A percentile compares a stretch with the other conserved stretches of the same genome.
Conservation (phyloP, 2,329 filamentous ascomycete species). For the Cercospora berteroae region DNA sequence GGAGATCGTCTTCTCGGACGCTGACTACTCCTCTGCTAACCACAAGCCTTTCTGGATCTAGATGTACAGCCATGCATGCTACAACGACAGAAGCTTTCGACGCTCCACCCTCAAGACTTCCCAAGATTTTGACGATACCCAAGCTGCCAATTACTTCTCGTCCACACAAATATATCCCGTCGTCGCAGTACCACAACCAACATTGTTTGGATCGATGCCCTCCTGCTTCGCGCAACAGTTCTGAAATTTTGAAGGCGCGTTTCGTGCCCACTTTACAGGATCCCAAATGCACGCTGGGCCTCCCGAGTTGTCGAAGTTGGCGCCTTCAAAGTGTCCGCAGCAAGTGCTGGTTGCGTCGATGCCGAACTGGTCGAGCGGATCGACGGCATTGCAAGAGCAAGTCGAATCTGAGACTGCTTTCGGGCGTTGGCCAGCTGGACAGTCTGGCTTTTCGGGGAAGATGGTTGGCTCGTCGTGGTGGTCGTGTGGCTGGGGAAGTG, state of each 20-base stretch:
- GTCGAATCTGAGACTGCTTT: background rate
- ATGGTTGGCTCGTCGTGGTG: background rate
- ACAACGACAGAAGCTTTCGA: background rate
- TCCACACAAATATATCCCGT: background rate
- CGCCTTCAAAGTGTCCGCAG: background rate
- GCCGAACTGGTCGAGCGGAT: background rate
- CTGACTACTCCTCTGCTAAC: background rate
- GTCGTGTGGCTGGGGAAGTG: background rate
- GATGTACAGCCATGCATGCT: background rate
- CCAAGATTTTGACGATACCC: background rate
- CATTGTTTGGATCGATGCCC: background rate
- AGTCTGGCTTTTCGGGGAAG: background rate
- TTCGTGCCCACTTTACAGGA: background rate
- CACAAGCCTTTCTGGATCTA: background rate
- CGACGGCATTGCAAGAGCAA: background rate
- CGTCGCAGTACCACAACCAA: background rate
- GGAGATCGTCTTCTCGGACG: background rate
- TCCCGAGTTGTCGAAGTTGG: background rate
- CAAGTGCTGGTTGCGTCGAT: background rate
- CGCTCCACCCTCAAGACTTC: background rate
- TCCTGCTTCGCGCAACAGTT: background rate
- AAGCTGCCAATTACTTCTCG: background rate
- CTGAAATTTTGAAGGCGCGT: background rate
- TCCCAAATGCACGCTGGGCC: background rate
- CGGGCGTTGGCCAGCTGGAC: background rate